Evolutionary conservation across 1,284 basidiomycete genomes (phyloP), one percentile per base, ranked within the genome.

Genomic region (Fomitopsis schrenkii): DNA sequence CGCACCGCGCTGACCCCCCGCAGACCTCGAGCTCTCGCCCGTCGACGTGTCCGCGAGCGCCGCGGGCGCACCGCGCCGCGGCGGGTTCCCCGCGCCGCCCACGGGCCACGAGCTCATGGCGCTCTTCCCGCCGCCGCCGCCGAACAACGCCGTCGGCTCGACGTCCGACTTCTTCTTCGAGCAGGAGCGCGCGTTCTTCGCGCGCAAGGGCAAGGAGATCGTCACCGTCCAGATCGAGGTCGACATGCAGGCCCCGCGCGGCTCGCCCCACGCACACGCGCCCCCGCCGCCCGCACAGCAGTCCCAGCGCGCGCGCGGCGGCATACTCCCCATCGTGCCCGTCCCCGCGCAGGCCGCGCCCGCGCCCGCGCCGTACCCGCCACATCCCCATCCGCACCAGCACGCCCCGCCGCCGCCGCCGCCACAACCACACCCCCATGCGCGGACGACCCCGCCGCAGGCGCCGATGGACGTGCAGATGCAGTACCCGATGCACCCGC

Each of bases 21-120:
- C 66, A 87, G 86, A 87, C 69, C 75, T 88, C 65, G 84, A 87
- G 70, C 78, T 87, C 59, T 75, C 79, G 1, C 78, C 82, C 61
- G 73, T 78, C 38, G 73, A 77, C 48, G 45, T n/a, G 40, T 44
- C 42, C 9, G 42, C 42, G 28, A 57, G 81, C 81, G 66, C 73
- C 77, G 44, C 70, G 74, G 5, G 73, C 77, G 6, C 76, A 84
- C 59, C 84, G 83, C 65, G 48, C 28, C 48, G 48, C 48, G 48
- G 48, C 48, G 48, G 48, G 19, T 88, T 85, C 69, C 89, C 89
- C 26, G 81, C 86, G 0, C 89, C 89, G 1, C 86, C 87, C 5
- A 90, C 88, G 0, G 89, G 89, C 2, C 89, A 91, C 66, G 88
- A 91, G 65, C 80, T 91, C 66, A 91, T 91, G 89, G 86, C 86